These are phyloP conservation scores for Saccharomyces pastorianus DNA, from an alignment of 1,139 yeast species.

Conservation along the genomic window DNA sequence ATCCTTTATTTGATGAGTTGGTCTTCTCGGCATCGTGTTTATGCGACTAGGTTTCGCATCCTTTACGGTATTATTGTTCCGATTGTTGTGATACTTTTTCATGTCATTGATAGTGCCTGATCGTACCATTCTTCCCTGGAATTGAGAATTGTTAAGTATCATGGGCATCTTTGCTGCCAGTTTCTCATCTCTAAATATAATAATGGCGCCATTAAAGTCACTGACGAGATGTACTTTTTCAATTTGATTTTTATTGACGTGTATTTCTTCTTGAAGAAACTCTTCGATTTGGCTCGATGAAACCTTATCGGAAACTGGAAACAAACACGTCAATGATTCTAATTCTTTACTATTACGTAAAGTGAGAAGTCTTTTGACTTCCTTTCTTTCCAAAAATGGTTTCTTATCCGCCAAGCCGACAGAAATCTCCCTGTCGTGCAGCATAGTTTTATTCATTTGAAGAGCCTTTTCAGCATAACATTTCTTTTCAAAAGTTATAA, in stretches of 20 bases:
- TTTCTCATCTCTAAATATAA: slow-evolving; percentile 41
- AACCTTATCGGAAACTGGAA: slow-evolving; percentile 42
- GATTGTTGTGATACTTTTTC: slow-evolving; percentile 7
- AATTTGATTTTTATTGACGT: slow-evolving; percentile 31
- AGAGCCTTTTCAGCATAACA: slow-evolving; percentile 40
- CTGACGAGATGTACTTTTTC: slow-evolving; percentile 39
- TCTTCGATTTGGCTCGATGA: slow-evolving; percentile 37
- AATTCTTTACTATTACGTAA: slow-evolving; percentile 26
- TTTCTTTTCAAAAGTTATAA: slow-evolving; percentile 39
- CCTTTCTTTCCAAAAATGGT: slow-evolving; percentile 30
- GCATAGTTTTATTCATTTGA: slow-evolving; percentile 31
- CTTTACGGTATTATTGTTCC: background rate
- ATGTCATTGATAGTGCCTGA: slow-evolving; percentile 38
- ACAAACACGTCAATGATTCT: slow-evolving; percentile 37
- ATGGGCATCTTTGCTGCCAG: slow-evolving; percentile 55
- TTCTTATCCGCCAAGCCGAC: slow-evolving; percentile 25
- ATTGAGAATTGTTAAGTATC: slow-evolving; percentile 37
- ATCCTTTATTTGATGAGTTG: background rate
- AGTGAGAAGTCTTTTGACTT: slow-evolving; percentile 24
- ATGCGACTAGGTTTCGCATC: background rate
- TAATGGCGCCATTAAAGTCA: slow-evolving; percentile 43
- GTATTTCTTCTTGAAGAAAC: slow-evolving; percentile 35
- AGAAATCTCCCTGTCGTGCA: slow-evolving; percentile 40
- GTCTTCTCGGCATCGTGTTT: background rate
- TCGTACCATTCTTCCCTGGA: slow-evolving; percentile 35